Evolutionary conservation across 2,329 filamentous ascomycete species (phyloP), one percentile per base, ranked within the genome.

Genomic region (Neoascochyta sp.): DNA sequence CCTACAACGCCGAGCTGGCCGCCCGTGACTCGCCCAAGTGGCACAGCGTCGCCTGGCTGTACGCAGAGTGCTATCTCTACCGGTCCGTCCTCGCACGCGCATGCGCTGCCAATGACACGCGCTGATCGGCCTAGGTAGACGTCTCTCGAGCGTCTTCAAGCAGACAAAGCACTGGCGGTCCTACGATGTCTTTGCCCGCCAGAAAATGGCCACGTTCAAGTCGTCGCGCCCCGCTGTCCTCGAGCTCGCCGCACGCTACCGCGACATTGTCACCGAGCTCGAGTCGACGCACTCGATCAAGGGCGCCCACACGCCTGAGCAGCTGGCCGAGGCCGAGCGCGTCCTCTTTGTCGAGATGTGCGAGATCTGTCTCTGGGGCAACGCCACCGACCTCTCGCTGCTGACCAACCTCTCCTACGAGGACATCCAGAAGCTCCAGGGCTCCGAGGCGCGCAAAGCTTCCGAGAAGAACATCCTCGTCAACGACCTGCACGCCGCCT

Each of bases 351-450:
- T 74, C 14, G 90, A 96, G 60, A 93, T 96, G 83, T 89, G 83
- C 64, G 87, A 95, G 70, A 92, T 95, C 49, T 95, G 89, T 59
- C 76, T 96, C 2, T 96, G 90, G 90, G 90, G 90, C 8, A 96
- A 96, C 61, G 92, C 90, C 2, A 96, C 90, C 0, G 92, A 96
- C 61, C 72, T 96, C 9, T 94, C 87, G 0, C 81, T 96, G 12
- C 73, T 96, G 32, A 95, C 89, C 0, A 88, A 83, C 49, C 74
- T 95, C 33, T 86, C 84, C 2, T 95, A 95, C 62, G 89, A 95
- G 52, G 92, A 96, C 55, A 93, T 98, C 45, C 90, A 96, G 67
- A 94, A 94, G 63, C 74, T 96, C 7, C 92, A 98, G 68, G 90
- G 90, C 10, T 81, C 85, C 6, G 75, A 89, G 51, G 88, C 90